Base-by-base conservation (phyloP, 1,284 basidiomycete species). In the Ustilago bromivora region DNA sequence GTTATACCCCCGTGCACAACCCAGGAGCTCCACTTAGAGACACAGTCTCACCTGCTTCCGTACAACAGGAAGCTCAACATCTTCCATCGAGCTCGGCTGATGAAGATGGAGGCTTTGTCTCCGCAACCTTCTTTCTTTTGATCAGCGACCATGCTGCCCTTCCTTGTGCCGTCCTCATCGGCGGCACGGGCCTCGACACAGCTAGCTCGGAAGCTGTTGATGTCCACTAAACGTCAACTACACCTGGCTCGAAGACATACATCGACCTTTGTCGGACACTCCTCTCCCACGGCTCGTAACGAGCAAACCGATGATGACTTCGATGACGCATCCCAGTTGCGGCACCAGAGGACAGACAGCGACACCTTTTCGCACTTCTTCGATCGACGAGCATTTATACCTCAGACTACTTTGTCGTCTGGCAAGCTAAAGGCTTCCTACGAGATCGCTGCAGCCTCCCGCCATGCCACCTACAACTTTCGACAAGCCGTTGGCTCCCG, bases 341-440 rank as follows among this genome's bases (percentile, higher is more conserved):
- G 3, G 11, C 41, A 19, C 34, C 3, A 34, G 12, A 35, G 19
- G 3, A 19, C 4, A 19, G 38, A 55, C 13, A 15, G 43, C 5
- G 31, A 38, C 10, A 47, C 57, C 32, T 67, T 71, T 31, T 68
- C 65, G n/a, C 68, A 57, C 35, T 76, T 76, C 40, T 76, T 76
- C 59, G 68, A 76, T 40, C 53, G 57, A 43, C 57, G 54, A 19
- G 32, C 35, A 6, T 40, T 43, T 1, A 9, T 10, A 4, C 6
- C 41, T 2, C 12, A 8, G 5, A 12, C 11, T 13, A 17, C 23
- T 4, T 5, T 34, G 12, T 7, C 32, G 7, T 35, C 34, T 1
- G 38, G n/a, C 19, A 59, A 34, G 17, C 36, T 43, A 4, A 63
- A 55, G 31, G 47, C 61, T 4, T 67, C 59, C 4, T n/a, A 68